These are phyloP conservation scores for Aureobasidium sp. DNA, from an alignment of 2,329 filamentous ascomycete genomes.

Conservation along the genomic window DNA sequence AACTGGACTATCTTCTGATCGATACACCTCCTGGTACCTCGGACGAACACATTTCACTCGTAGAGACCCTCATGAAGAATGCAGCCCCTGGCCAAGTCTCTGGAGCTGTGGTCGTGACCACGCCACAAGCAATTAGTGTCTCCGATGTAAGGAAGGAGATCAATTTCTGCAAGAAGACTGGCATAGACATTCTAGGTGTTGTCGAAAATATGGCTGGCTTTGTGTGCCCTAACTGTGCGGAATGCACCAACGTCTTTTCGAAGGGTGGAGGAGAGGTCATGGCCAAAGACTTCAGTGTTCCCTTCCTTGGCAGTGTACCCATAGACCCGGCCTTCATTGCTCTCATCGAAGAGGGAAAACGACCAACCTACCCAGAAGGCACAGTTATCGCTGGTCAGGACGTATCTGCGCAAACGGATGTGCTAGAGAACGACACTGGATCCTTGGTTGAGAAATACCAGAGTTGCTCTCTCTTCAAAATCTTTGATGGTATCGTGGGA, in stretches of 20 bases:
- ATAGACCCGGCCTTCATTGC: slow-evolving; percentile 90
- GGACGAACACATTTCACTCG: slow-evolving; percentile 93
- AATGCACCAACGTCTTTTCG: slow-evolving; percentile 90
- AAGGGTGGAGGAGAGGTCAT: slow-evolving; percentile 85
- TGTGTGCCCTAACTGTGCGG: slow-evolving; percentile 67
- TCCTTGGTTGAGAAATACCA: slow-evolving; percentile 65
- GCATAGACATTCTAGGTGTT: slow-evolving; percentile 73
- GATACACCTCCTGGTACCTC: slow-evolving; percentile 95
- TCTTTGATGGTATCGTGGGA: slow-evolving; percentile 58
- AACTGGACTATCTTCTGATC: slow-evolving; percentile 85
- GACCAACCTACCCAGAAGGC: slow-evolving; percentile 62
- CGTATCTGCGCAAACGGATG: slow-evolving; percentile 24
- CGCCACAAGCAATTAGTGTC: slow-evolving; percentile 87
- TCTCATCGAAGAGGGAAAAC: slow-evolving; percentile 68
- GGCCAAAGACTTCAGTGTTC: slow-evolving; percentile 77
- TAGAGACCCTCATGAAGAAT: slow-evolving; percentile 53
- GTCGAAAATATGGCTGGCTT: slow-evolving; percentile 96
- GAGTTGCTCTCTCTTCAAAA: slow-evolving; percentile 60
- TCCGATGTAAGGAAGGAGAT: slow-evolving; percentile 92
- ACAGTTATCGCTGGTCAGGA: slow-evolving; percentile 55
- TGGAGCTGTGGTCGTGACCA: slow-evolving; percentile 91
- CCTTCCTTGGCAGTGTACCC: slow-evolving; percentile 78
- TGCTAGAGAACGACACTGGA: slow-evolving; percentile 30
- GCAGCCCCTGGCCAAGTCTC: slow-evolving; percentile 59
- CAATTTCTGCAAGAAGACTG: slow-evolving; percentile 84